A percentile compares a stretch with the other conserved stretches of the same genome.
Evolutionary conservation across 108 stramenopile species (phyloP).

Genomic region (Stephanodiscus triporus): DNA sequence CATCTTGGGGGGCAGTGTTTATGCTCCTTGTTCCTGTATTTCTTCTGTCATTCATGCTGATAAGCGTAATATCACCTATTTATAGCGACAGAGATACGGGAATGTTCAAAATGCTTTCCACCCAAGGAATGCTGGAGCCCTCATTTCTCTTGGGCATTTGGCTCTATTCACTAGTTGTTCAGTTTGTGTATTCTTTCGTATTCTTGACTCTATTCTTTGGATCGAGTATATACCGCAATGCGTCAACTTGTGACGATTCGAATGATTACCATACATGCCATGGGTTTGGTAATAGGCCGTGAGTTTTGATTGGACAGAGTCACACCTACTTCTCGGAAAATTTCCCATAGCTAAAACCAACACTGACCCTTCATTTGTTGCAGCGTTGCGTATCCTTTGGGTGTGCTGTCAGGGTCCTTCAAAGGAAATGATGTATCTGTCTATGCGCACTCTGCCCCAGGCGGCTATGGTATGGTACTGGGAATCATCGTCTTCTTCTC

Average conservation of each 20-base stretch:
- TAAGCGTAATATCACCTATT: slow-evolving; percentile 46
- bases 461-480: slow-evolving; percentile 48
- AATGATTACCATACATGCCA: slow-evolving; percentile 15
- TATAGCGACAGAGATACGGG: slow-evolving; percentile 47
- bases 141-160: slow-evolving; percentile 47
- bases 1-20: background rate
- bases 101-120: slow-evolving; percentile 53
- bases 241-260: slow-evolving; percentile 6
- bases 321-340: background rate
- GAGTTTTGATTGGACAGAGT: background rate
- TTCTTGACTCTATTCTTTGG: slow-evolving; percentile 48
- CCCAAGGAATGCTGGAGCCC: slow-evolving; percentile 48
- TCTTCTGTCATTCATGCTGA: slow-evolving; percentile 46
- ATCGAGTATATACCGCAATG: slow-evolving; percentile 40
- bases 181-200: slow-evolving; percentile 48
- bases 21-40: slow-evolving; percentile 27
- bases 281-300: slow-evolving; percentile 24
- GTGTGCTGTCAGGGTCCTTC: slow-evolving; percentile 15
- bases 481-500: slow-evolving; percentile 47
- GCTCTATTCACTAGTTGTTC: slow-evolving; percentile 48
- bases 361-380: background rate
- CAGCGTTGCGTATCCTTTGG: background rate
- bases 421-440: slow-evolving; percentile 40
- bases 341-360: background rate
- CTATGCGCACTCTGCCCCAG: slow-evolving; percentile 32